A percentile compares a stretch with the other conserved stretches of the same genome.
These are phyloP conservation scores for Arthrobotrys megalospora DNA, from an alignment of 2,329 filamentous ascomycete genomes.

Conservation along the genomic window DNA sequence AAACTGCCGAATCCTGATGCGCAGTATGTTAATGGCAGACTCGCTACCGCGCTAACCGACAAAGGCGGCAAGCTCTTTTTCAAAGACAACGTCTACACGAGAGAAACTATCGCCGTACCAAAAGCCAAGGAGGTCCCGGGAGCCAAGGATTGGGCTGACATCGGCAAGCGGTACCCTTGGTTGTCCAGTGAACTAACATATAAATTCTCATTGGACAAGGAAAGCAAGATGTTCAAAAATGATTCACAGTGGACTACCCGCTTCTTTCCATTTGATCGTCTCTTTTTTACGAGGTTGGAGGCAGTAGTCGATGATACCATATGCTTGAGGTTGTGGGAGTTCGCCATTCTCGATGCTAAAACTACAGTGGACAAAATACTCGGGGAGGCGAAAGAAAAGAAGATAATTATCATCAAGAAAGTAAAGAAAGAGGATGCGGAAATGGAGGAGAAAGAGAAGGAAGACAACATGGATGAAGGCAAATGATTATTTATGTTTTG, in stretches of 20 bases:
- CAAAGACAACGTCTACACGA: background rate
- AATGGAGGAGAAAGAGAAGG: background rate
- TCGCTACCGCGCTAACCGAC: background rate
- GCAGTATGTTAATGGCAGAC: background rate
- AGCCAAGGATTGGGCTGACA: conserved; percentile 1
- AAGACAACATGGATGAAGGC: too few species aligned
- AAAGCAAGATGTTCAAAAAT: conserved; percentile 17
- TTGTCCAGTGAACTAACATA: background rate
- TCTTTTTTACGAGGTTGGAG: conserved; percentile 29
- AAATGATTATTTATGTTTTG: too few species aligned
- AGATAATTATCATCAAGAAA: too few species aligned
- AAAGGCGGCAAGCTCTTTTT: background rate
- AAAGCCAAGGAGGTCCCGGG: background rate
- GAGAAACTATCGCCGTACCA: background rate
- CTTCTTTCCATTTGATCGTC: conserved; percentile 16
- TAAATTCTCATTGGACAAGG: background rate
- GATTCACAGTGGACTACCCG: background rate
- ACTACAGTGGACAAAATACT: background rate
- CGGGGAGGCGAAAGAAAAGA: background rate
- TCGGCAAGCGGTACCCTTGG: conserved; percentile 26
- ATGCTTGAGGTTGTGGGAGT: conserved; percentile 10
- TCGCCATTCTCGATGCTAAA: background rate
- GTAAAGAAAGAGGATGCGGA: background rate
- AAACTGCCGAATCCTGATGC: background rate
- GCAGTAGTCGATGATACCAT: conserved; percentile 13